Evolutionary conservation across 768 basidiomycete genomes (phyloP).

Genomic region (Steccherinum ochraceum): DNA sequence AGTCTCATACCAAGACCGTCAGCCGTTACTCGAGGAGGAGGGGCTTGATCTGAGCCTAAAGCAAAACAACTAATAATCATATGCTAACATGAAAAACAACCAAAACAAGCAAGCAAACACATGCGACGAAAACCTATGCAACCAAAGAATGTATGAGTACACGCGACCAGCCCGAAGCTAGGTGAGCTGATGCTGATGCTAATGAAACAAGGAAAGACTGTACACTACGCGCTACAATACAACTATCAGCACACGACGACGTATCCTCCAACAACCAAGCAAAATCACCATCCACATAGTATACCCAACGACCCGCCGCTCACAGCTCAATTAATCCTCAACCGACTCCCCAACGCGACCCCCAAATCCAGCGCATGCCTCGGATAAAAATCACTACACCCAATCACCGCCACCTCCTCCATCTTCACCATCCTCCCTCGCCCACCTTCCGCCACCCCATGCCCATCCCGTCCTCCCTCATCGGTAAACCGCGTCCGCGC

Average conservation of each 20-base stretch:
- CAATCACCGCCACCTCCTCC: slow-evolving; percentile 23
- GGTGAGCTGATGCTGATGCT: too few relatives aligned
- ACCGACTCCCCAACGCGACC: slow-evolving; percentile 18
- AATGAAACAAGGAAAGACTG: neutral
- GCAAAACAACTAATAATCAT: too few relatives aligned
- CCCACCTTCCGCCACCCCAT: slow-evolving; percentile 6
- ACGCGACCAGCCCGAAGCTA: too few relatives aligned
- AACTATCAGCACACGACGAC: neutral
- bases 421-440: slow-evolving; percentile 15
- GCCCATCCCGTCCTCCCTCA: too few relatives aligned
- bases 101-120: too few relatives aligned
- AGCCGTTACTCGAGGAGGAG: too few relatives aligned
- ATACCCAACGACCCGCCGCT: neutral
- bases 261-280: neutral
- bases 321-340: slow-evolving; percentile 2
- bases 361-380: slow-evolving; percentile 19
- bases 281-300: neutral
- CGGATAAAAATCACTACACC: slow-evolving; percentile 21
- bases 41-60: too few relatives aligned
- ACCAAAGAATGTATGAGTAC: too few relatives aligned
- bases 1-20: too few relatives aligned
- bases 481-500: slow-evolving; percentile 40
- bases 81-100: too few relatives aligned
- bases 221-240: neutral
- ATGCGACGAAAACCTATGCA: neutral